Percentiles rank a stretch among this genome's conserved stretches.
These are phyloP conservation scores for Aureobasidium uvarum DNA, from an alignment of 2,329 filamentous ascomycete species.

Conservation along the genomic window DNA sequence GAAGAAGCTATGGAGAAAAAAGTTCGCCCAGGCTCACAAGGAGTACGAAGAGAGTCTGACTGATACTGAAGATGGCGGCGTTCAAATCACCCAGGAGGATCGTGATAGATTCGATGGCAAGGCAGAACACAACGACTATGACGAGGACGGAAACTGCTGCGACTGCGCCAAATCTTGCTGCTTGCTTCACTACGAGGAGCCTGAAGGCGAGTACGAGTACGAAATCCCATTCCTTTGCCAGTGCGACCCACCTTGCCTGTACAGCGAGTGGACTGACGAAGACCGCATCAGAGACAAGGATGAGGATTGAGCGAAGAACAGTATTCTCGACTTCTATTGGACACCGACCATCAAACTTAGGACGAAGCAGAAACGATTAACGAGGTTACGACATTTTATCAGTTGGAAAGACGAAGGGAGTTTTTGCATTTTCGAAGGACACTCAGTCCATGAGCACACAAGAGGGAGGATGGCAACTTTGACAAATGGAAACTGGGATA, in stretches of 20 bases:
- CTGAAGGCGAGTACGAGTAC: background rate
- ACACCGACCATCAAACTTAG: background rate
- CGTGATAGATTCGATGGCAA: background rate
- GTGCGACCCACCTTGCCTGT: background rate
- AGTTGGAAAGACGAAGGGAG: background rate
- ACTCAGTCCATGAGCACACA: no score
- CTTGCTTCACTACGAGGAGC: background rate
- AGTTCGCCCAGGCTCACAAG: background rate
- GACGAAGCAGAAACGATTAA: background rate
- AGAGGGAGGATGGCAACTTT: no score
- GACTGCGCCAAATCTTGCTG: background rate
- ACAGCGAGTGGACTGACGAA: background rate
- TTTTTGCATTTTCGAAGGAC: background rate
- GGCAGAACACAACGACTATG: background rate
- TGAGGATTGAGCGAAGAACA: background rate
- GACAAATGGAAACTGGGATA: no score
- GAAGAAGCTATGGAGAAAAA: slow-evolving; percentile 31
- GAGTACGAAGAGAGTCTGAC: background rate
- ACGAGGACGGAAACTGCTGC: background rate
- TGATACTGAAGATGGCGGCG: slow-evolving; percentile 1
- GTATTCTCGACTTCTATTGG: background rate
- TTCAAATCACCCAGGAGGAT: background rate
- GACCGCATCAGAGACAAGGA: background rate
- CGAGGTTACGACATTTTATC: background rate
- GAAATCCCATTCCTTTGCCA: background rate